phyloP scores from a whole-genome alignment of 1,284 basidiomycete genomes.

The Puccinia triticina region DNA sequence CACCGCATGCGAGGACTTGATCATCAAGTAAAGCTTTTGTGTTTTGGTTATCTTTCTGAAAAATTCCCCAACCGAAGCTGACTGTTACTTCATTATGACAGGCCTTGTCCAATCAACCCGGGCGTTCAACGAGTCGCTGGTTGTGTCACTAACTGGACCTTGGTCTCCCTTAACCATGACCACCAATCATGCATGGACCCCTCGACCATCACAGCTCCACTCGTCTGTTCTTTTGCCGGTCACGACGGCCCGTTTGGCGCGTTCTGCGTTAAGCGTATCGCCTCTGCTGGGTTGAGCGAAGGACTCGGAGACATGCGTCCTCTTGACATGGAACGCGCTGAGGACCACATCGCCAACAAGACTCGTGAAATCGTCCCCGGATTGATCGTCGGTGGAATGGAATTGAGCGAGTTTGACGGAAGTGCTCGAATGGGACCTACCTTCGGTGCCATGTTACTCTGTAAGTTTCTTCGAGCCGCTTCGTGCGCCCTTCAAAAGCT shows the following conservation, averaged over 20 bases:
- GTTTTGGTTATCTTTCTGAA: neutral
- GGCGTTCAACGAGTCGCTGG: constrained; percentile 74
- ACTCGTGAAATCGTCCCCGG: constrained; percentile 80
- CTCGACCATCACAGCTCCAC: constrained; percentile 76
- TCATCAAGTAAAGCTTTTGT: constrained; percentile 58
- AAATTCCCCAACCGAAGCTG: constrained; percentile 59
- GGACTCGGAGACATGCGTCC: constrained; percentile 78
- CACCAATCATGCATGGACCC: constrained; percentile 81
- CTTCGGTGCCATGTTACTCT: constrained; percentile 53
- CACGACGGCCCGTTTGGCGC: constrained; percentile 80
- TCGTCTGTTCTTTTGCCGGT: constrained; percentile 64
- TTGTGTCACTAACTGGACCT: constrained; percentile 82
- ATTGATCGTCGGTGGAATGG: constrained; percentile 70
- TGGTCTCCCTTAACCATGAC: constrained; percentile 74
- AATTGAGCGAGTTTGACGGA: constrained; percentile 79
- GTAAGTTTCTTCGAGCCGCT: constrained; percentile 32
- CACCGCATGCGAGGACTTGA: constrained; percentile 55
- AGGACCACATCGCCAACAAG: constrained; percentile 66
- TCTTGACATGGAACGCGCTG: constrained; percentile 72
- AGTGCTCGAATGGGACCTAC: constrained; percentile 79
- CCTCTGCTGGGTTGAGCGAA: constrained; percentile 73
- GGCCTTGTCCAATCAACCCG: constrained; percentile 65
- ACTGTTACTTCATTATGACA: constrained; percentile 61
- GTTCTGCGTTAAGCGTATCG: constrained; percentile 79
- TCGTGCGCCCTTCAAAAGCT: neutral